Conservation (phyloP, 352 stramenopile genomes). For the Thalassiosira exigua region DNA sequence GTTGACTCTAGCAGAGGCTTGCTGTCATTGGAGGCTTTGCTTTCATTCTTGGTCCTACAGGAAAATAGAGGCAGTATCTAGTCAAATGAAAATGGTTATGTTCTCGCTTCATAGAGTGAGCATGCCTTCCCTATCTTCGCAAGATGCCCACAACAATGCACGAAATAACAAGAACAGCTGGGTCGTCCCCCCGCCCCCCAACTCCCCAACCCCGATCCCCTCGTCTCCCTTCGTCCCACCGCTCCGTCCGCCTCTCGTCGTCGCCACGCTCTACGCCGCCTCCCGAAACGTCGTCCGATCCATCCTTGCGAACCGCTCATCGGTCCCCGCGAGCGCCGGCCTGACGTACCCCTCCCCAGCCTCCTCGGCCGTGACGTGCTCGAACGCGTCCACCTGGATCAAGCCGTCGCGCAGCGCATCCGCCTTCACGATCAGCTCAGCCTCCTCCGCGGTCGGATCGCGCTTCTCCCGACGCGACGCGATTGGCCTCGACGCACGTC, state of each 20-base stretch:
- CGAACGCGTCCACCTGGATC: slow-evolving; percentile 95
- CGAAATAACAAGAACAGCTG: no score
- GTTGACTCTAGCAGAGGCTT: no score
- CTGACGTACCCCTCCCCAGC: slow-evolving; percentile 89
- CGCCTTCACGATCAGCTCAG: slow-evolving; percentile 94
- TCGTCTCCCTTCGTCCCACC: no score
- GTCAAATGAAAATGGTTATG: not conserved
- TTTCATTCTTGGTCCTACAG: no score
- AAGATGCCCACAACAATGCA: no score
- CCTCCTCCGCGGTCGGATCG: slow-evolving; percentile 91
- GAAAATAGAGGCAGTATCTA: no score
- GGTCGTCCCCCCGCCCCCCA: no score
- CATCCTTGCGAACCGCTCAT: slow-evolving; percentile 71
- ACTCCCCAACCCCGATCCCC: no score
- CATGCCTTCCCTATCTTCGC: no score
- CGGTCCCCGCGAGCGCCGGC: slow-evolving; percentile 87
- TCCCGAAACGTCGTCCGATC: slow-evolving; percentile 72
- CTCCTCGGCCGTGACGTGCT: slow-evolving; percentile 88
- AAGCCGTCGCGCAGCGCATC: slow-evolving; percentile 94
- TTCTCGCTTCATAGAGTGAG: no score
- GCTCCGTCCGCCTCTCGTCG: no score
- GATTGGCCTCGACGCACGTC: slow-evolving; percentile 90
- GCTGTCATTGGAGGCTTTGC: no score
- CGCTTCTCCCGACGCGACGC: slow-evolving; percentile 94
- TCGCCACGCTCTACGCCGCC: slow-evolving; percentile 43